phyloP scores from a whole-genome alignment of 371 early-diverging fungal genomes.

The Choanephora cucurbitarum region DNA sequence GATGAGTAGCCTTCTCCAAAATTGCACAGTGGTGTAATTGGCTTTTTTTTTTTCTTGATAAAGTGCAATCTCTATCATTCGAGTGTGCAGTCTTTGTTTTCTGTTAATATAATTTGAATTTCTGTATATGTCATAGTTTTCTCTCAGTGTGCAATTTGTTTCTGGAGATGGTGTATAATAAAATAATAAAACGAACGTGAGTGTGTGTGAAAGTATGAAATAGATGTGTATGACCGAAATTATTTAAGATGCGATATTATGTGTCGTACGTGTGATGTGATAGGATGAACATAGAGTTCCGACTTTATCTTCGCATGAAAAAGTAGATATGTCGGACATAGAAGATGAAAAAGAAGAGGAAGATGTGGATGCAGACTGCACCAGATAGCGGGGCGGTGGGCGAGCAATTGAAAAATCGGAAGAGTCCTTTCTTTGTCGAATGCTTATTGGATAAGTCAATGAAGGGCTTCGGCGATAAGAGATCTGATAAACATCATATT shows the following conservation, averaged over 20 bases:
- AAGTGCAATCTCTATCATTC: no score
- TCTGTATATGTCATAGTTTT: no score
- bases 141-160: no score
- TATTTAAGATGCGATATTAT: slow-evolving; percentile 11
- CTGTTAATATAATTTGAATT: no score
- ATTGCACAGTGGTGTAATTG: no score
- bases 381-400: slow-evolving; percentile 13
- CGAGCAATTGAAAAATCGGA: neutral
- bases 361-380: slow-evolving; percentile 21
- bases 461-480: slow-evolving; percentile 30
- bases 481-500: slow-evolving; percentile 12
- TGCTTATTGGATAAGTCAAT: slow-evolving; percentile 16
- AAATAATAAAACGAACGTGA: no score
- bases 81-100: no score
- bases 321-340: slow-evolving; percentile 19
- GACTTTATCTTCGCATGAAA: slow-evolving; percentile 35
- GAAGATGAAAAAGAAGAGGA: slow-evolving; percentile 26
- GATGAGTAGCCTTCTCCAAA: no score
- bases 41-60: no score
- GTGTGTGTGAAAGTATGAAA: no score
- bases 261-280: slow-evolving; percentile 20
- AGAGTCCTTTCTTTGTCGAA: slow-evolving; percentile 1
- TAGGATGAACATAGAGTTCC: slow-evolving; percentile 13
- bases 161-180: no score
- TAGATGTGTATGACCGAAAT: slow-evolving; percentile 4